phyloP scores from a whole-genome alignment of 192 early-diverging fungal species.

The Funneliformis mosseae region DNA sequence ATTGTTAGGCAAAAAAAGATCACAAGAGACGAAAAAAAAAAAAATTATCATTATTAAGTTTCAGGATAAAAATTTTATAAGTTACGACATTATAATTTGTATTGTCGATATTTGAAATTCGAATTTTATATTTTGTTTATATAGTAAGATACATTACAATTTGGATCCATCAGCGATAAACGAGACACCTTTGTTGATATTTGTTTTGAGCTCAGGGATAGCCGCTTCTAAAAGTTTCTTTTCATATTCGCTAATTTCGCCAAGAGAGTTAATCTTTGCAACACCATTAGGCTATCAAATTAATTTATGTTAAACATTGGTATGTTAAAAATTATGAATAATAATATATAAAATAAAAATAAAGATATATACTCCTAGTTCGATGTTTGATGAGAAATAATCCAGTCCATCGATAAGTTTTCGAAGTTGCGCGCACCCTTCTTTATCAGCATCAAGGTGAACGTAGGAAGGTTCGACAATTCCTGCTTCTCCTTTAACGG shows the following conservation, averaged over 20 bases:
- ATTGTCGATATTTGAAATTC: not conserved
- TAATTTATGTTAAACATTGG: slow-evolving; percentile 1
- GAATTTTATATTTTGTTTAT: not conserved
- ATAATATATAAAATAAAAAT: not conserved
- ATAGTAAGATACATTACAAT: slow-evolving; percentile 24
- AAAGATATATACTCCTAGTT: slow-evolving; percentile 58
- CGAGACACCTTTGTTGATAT: slow-evolving; percentile 82
- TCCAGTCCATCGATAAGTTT: slow-evolving; percentile 50
- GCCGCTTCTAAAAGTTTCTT: slow-evolving; percentile 79
- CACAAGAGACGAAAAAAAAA: too few species aligned
- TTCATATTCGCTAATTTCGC: slow-evolving; percentile 81
- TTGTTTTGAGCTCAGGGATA: slow-evolving; percentile 89
- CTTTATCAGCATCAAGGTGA: slow-evolving; percentile 63
- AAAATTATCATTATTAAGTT: too few species aligned
- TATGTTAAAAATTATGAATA: not conserved
- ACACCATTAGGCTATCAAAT: slow-evolving; percentile 67
- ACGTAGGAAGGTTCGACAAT: slow-evolving; percentile 91
- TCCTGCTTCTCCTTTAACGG: slow-evolving; percentile 73
- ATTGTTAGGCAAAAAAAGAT: too few species aligned
- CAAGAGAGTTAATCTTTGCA: slow-evolving; percentile 82
- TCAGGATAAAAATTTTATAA: too few species aligned
- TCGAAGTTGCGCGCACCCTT: slow-evolving; percentile 23
- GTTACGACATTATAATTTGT: not conserved
- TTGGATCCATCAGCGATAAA: slow-evolving; percentile 34
- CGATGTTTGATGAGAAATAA: slow-evolving; percentile 79